Evolutionary conservation across 1,139 yeast genomes (phyloP), one percentile per base, ranked within the genome.

Genomic region (Wickerhamomyces sp.): DNA sequence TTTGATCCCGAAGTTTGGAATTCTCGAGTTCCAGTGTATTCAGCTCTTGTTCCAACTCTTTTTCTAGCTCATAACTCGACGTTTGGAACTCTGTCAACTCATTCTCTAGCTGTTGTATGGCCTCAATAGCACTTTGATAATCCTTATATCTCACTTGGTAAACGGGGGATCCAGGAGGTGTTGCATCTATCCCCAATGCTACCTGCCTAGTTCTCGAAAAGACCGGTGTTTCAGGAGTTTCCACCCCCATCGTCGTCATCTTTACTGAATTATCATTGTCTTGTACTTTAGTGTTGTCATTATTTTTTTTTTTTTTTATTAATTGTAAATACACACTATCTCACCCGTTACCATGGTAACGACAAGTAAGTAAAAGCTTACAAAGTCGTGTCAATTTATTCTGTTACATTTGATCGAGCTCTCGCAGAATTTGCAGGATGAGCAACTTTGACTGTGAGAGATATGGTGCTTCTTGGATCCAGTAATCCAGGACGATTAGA

Each of bases 11-110:
- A 27, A 55, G 33, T 16, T 38, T 39, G 10, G 46, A 48, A 20
- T 58, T 58, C 21, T 49, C 48, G 7, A 36, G 36, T 29, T 55
- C 61, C 14, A 58, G 31, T 5, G 40, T 47, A 4, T 39, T 41
- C 20, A 58, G 41, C 32, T 58, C 62, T 33, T 53, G 46, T 40
- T 58, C 62, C 18, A 58, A 34, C 33, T 57, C 62, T 36, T 54
- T 56, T 38, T 58, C 62, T 16, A 58, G 37, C 36, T 58, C 62
- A 40, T 50, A 50, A 39, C 59, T 54, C 13, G 60, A 55, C 18
- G 45, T 43, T 32, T 57, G 61, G 30, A 58, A 58, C 35, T 58
- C 62, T 14, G 26, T 41, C 10, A 58, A 32, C 40, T 58, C 62
- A 7, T 28, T 24, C 35, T 58, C 61, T 4, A 58, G 42, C 34